phyloP scores from a whole-genome alignment of 331 rosid genomes.

The Pyrus hybrid region DNA sequence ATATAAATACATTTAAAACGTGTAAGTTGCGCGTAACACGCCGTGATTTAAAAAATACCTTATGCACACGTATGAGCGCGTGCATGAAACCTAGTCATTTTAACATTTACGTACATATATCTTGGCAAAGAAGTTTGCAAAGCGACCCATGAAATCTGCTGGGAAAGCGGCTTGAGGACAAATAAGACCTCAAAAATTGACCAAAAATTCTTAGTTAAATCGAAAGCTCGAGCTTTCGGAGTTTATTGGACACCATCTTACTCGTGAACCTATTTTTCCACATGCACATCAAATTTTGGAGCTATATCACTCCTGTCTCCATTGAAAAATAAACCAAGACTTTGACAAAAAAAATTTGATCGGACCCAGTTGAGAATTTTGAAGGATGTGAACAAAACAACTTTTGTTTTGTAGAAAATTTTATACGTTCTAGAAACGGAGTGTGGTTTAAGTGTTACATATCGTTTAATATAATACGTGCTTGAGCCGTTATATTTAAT shows the following conservation, averaged over 20 bases:
- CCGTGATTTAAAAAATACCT: background rate
- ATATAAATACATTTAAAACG: no score
- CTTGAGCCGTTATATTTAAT: no score
- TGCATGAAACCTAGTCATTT: no score
- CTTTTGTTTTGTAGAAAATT: background rate
- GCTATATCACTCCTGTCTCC: background rate
- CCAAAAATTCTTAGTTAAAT: background rate
- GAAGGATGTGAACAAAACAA: background rate
- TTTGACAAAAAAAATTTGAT: background rate
- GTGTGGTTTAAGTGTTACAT: background rate
- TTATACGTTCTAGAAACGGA: background rate
- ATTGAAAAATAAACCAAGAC: no score
- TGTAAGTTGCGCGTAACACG: no score
- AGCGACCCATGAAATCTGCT: background rate
- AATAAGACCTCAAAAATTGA: background rate
- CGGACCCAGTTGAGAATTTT: background rate
- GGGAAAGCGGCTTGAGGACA: background rate
- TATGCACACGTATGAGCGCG: accelerated
- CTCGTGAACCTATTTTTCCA: background rate
- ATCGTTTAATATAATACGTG: no score
- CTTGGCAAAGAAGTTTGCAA: background rate
- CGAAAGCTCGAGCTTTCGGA: background rate
- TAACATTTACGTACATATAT: background rate
- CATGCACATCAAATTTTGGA: background rate
- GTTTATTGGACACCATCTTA: background rate